phyloP scores from a whole-genome alignment of 2,329 filamentous ascomycete genomes.

The Tolypocladium ovalisporum region DNA sequence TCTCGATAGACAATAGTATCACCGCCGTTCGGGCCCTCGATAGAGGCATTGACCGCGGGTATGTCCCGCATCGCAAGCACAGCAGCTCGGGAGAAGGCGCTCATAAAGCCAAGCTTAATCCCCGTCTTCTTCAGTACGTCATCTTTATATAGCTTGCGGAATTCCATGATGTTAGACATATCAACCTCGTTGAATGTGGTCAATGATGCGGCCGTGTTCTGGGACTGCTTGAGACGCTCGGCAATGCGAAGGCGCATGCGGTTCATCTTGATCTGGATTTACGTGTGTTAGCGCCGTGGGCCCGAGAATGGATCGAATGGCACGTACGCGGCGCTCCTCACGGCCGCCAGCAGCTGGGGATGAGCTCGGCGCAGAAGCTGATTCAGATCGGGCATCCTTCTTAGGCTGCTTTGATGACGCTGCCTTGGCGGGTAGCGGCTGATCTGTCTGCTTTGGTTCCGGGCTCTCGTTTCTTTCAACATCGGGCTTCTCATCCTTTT shows the following conservation, averaged over 20 bases:
- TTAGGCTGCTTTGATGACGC: constrained; percentile 12
- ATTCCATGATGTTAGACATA: constrained; percentile 96
- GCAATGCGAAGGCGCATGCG: constrained; percentile 96
- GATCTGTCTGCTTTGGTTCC: constrained; percentile 25
- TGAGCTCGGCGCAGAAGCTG: constrained; percentile 5
- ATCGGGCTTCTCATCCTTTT: constrained; percentile 10
- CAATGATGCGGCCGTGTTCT: constrained; percentile 93
- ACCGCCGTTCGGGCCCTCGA: constrained; percentile 87
- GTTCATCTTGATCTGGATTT: constrained; percentile 89
- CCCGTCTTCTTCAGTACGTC: constrained; percentile 92
- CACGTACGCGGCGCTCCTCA: constrained; percentile 75
- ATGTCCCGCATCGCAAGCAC: constrained; percentile 89
- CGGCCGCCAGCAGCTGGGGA: constrained; percentile 49
- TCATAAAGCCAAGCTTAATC: constrained; percentile 99
- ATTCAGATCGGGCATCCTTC: constrained; percentile 13
- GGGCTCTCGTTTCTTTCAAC: constrained; percentile 17
- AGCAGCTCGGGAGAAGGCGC: constrained; percentile 83
- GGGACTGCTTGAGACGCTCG: constrained; percentile 96
- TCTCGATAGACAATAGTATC: constrained; percentile 98
- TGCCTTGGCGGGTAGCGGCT: constrained; percentile 14
- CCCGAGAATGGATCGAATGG: neutral
- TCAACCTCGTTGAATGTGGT: constrained; percentile 99
- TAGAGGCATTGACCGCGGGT: constrained; percentile 92
- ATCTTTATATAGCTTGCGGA: constrained; percentile 95
- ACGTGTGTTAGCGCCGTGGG: neutral